A percentile compares a stretch with the other conserved stretches of the same genome.
Conservation (phyloP, 306 rosid genomes). For the Senna siamea region DNA sequence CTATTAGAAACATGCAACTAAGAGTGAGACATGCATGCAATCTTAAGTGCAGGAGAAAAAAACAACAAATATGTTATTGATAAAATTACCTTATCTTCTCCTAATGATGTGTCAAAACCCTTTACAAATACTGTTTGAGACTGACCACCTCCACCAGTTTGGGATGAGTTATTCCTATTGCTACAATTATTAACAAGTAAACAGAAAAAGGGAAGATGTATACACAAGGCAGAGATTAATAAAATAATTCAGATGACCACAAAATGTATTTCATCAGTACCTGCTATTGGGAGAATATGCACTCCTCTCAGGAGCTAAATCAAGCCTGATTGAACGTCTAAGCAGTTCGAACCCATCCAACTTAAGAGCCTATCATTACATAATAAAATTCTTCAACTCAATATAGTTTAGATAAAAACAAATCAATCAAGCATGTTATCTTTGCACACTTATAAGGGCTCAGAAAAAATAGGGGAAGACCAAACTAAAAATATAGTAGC, state of each 20-base stretch:
- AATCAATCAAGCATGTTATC: not conserved
- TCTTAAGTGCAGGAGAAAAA: not conserved
- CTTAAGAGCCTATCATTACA: conserved; percentile 49
- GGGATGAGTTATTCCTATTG: conserved; percentile 53
- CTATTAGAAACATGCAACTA: not conserved
- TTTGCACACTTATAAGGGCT: not conserved
- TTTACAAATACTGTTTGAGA: conserved; percentile 51
- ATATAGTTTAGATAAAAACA: not conserved
- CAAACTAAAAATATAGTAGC: conserved; percentile 7
- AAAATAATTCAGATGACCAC: conserved; percentile 6
- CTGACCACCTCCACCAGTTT: conserved; percentile 46
- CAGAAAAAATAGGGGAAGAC: not conserved
- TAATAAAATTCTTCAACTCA: not conserved
- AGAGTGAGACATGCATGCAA: not conserved
- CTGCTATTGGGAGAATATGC: conserved; percentile 54
- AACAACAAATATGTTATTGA: conserved; percentile 9
- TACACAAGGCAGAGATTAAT: not conserved
- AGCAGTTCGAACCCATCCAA: conserved; percentile 47
- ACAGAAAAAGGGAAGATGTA: not conserved
- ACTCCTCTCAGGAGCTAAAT: conserved; percentile 62
- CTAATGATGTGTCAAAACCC: conserved; percentile 60
- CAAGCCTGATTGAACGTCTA: conserved; percentile 58
- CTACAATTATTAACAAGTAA: conserved; percentile 27
- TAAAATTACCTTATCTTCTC: conserved; percentile 61
- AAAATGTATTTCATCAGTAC: conserved; percentile 37